These are phyloP conservation scores for Torulaspora quercuum DNA, from an alignment of 805 yeast species.

Conservation along the genomic window DNA sequence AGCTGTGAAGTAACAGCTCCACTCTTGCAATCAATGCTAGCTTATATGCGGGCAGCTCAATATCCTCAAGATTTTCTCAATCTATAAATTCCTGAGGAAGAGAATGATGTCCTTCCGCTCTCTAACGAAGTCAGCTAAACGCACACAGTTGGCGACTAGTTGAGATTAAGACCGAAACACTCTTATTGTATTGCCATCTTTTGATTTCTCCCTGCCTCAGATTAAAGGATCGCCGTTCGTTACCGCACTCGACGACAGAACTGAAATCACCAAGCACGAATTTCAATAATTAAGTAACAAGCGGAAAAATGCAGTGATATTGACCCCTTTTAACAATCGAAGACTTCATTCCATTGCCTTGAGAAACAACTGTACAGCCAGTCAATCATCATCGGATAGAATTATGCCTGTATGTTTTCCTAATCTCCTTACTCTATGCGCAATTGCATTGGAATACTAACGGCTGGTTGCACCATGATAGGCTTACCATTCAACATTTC, in stretches of 20 bases:
- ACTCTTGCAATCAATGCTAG: not conserved
- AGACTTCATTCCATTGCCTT: too few relatives aligned
- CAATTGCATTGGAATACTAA: constrained; percentile 6
- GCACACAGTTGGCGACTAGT: too few relatives aligned
- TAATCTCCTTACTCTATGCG: not conserved
- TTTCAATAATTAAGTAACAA: too few relatives aligned
- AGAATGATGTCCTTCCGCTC: constrained; percentile 1
- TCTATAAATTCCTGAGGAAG: not conserved
- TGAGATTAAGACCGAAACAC: not conserved
- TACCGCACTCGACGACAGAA: too few relatives aligned
- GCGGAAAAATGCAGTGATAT: too few relatives aligned
- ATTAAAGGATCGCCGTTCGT: too few relatives aligned
- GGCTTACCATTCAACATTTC: constrained; percentile 80
- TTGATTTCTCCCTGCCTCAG: too few relatives aligned
- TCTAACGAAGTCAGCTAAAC: too few relatives aligned
- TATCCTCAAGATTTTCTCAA: not conserved
- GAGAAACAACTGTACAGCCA: too few relatives aligned
- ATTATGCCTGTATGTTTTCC: constrained; percentile 13
- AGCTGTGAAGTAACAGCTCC: not conserved
- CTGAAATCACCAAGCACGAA: too few relatives aligned
- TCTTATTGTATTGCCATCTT: not conserved
- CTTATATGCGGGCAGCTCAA: not conserved
- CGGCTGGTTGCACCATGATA: constrained; percentile 16
- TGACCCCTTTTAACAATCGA: too few relatives aligned
- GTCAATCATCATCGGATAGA: too few relatives aligned